Conservation (phyloP, 495 filamentous ascomycete genomes). For the Penicillium goetzii region DNA sequence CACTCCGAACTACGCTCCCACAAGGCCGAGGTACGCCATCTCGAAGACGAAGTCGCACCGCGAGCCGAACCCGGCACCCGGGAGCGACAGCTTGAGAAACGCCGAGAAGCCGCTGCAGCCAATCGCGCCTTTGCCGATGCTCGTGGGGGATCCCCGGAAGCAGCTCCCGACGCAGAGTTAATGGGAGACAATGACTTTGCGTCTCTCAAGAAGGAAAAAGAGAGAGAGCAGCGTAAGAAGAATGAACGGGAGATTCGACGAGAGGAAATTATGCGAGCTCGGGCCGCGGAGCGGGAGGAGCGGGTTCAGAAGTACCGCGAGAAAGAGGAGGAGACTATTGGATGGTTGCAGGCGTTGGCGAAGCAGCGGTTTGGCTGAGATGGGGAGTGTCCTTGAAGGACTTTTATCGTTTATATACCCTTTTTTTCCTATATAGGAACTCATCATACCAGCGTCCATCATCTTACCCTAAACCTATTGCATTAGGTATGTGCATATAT, state of each 20-base stretch:
- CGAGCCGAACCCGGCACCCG: slow-evolving; percentile 83
- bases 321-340: slow-evolving; percentile 51
- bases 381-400: background rate
- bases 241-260: slow-evolving; percentile 47
- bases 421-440: slow-evolving; percentile 1
- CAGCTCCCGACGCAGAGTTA: slow-evolving; percentile 45
- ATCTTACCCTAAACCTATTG: background rate
- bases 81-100: slow-evolving; percentile 87
- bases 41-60: slow-evolving; percentile 75
- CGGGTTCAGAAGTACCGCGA: slow-evolving; percentile 46
- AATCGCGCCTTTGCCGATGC: slow-evolving; percentile 52
- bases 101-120: slow-evolving; percentile 55
- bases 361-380: slow-evolving; percentile 50
- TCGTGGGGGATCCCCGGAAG: slow-evolving; percentile 48
- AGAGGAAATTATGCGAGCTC: slow-evolving; percentile 48
- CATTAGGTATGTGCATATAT: too few species aligned
- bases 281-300: slow-evolving; percentile 48
- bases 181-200: slow-evolving; percentile 50
- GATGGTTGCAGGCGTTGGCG: slow-evolving; percentile 49
- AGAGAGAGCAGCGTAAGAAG: slow-evolving; percentile 47
- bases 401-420: background rate
- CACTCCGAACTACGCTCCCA: slow-evolving; percentile 57
- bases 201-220: slow-evolving; percentile 45
- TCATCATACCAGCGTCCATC: background rate
- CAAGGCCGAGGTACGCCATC: slow-evolving; percentile 34